A percentile compares a stretch with the other conserved stretches of the same genome.
phyloP scores from a whole-genome alignment of 2,329 filamentous ascomycete species.

The Aurifilum marmelostoma region DNA sequence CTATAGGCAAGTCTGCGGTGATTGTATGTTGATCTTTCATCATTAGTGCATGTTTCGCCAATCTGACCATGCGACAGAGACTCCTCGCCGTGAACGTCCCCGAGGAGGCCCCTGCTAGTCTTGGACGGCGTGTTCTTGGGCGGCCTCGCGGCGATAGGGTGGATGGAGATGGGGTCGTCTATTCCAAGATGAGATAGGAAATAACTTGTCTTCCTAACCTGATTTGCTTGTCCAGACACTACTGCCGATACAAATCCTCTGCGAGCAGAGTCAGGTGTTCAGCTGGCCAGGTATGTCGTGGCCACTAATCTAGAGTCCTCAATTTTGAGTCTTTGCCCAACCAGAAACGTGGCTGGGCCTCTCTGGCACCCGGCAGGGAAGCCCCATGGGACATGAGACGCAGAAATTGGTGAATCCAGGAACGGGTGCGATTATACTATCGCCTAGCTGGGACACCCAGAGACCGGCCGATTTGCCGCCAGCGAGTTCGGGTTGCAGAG shows the following conservation, averaged over 20 bases:
- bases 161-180: background rate
- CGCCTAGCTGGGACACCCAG: slow-evolving; percentile 1
- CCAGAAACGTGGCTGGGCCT: slow-evolving; percentile 19
- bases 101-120: background rate
- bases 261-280: slow-evolving; percentile 1
- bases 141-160: background rate
- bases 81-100: background rate
- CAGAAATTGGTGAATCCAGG: slow-evolving; percentile 12
- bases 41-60: background rate
- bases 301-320: slow-evolving; percentile 19
- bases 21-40: background rate
- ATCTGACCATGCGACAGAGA: background rate
- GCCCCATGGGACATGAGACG: background rate
- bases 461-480: background rate
- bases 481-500: background rate
- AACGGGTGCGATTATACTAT: slow-evolving; percentile 12
- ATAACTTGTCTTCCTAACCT: background rate
- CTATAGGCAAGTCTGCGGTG: background rate
- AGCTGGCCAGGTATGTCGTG: slow-evolving; percentile 15
- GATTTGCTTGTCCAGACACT: slow-evolving; percentile 9
- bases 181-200: background rate
- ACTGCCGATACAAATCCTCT: slow-evolving; percentile 14
- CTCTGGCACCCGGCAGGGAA: slow-evolving; percentile 7
- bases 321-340: slow-evolving; percentile 17
- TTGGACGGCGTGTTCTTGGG: background rate